phyloP scores from a whole-genome alignment of 306 rosid genomes.

The Castanea sativa region DNA sequence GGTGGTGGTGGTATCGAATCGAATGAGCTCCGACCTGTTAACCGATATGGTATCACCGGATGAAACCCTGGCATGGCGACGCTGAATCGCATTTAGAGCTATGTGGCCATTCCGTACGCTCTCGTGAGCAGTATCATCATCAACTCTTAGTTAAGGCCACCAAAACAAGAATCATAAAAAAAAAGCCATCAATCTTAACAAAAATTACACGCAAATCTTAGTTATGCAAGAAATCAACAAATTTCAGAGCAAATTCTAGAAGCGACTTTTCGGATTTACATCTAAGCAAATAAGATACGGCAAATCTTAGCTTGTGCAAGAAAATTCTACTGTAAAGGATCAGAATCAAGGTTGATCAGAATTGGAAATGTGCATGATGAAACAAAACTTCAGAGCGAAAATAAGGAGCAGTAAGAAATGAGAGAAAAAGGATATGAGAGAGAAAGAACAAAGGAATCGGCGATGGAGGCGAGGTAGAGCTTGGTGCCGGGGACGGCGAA shows the following conservation, averaged over 20 bases:
- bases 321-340: too few relatives aligned
- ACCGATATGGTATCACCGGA: slow-evolving; percentile 54
- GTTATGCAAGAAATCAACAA: too few relatives aligned
- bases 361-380: too few relatives aligned
- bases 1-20: not conserved
- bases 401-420: too few relatives aligned
- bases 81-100: slow-evolving; percentile 41
- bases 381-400: too few relatives aligned
- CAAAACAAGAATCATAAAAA: slow-evolving; percentile 7
- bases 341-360: too few relatives aligned
- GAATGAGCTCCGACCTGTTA: slow-evolving; percentile 37
- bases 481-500: slow-evolving; percentile 27
- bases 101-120: slow-evolving; percentile 44
- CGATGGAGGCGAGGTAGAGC: slow-evolving; percentile 56
- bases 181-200: not conserved
- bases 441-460: slow-evolving; percentile 66
- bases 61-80: slow-evolving; percentile 80
- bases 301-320: too few relatives aligned
- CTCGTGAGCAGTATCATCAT: slow-evolving; percentile 55
- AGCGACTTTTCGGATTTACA: too few relatives aligned
- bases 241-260: too few relatives aligned
- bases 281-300: too few relatives aligned
- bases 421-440: slow-evolving; percentile 65
- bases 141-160: slow-evolving; percentile 53
- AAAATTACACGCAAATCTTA: too few relatives aligned